Evolutionary conservation across 805 yeast genomes (phyloP).

Genomic region (Starmerella stellata): DNA sequence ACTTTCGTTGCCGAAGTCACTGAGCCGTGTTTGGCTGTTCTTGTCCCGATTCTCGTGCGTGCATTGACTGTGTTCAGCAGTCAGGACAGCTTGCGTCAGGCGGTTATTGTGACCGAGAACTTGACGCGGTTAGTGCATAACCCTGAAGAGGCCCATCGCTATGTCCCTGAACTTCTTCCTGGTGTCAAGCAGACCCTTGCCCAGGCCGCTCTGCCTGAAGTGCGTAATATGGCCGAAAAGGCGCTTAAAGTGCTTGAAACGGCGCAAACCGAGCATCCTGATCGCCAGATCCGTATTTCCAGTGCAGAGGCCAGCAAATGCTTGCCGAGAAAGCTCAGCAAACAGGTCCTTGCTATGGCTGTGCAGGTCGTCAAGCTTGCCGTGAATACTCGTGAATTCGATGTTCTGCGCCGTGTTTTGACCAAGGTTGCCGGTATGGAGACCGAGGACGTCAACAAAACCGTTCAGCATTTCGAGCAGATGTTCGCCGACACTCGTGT

Average conservation of each 20-base stretch:
- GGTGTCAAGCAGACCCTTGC: constrained; percentile 75
- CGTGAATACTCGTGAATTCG: constrained; percentile 26
- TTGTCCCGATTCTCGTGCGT: constrained; percentile 82
- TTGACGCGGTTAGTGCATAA: constrained; percentile 88
- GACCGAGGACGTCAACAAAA: constrained; percentile 23
- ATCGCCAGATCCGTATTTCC: constrained; percentile 34
- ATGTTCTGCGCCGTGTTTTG: constrained; percentile 22
- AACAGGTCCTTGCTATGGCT: constrained; percentile 28
- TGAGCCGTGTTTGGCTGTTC: constrained; percentile 75
- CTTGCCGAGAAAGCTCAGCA: constrained; percentile 20
- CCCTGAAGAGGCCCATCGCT: constrained; percentile 74
- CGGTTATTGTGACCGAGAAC: constrained; percentile 89
- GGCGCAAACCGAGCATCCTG: constrained; percentile 68
- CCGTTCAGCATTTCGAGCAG: constrained; percentile 20
- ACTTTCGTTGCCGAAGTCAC: constrained; percentile 98
- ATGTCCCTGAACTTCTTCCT: constrained; percentile 75
- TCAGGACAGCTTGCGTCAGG: constrained; percentile 90
- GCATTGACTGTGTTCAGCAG: constrained; percentile 76
- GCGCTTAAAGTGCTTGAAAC: constrained; percentile 67
- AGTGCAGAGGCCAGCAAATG: constrained; percentile 32
- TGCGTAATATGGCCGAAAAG: constrained; percentile 77
- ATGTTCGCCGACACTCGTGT: constrained; percentile 29
- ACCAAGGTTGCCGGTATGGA: constrained; percentile 32
- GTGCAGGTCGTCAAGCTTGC: constrained; percentile 21
- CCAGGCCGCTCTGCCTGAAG: constrained; percentile 90